Evolutionary conservation across 768 basidiomycete species (phyloP).

Genomic region (Lactifluus rugatus): DNA sequence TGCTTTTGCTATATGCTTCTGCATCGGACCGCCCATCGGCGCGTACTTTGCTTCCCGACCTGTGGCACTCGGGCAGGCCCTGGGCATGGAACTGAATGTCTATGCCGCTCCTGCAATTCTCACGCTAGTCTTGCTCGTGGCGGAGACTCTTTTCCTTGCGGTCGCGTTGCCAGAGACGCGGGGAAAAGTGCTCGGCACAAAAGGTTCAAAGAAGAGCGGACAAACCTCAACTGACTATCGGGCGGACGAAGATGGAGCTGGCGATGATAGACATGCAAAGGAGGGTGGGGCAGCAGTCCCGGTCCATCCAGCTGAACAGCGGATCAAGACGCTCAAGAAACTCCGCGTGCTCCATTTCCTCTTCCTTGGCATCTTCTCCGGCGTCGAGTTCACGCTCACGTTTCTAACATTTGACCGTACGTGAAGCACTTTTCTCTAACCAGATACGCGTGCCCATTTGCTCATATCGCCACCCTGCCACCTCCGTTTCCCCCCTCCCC

Average conservation of each 20-base stretch:
- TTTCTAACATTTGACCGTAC: conserved; percentile 86
- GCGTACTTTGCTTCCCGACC: conserved; percentile 93
- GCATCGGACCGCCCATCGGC: conserved; percentile 86
- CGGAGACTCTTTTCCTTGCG: conserved; percentile 74
- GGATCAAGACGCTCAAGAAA: conserved; percentile 46
- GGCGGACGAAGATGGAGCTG: background rate
- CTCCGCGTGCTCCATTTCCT: conserved; percentile 68
- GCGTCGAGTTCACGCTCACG: conserved; percentile 92
- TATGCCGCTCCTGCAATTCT: conserved; percentile 86
- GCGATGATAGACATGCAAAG: background rate
- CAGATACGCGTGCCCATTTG: background rate
- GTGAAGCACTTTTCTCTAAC: conserved; percentile 24
- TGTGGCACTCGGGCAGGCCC: conserved; percentile 44
- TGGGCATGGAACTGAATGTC: conserved; percentile 66
- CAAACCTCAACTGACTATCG: background rate
- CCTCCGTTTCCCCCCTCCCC: background rate
- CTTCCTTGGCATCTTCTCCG: conserved; percentile 87
- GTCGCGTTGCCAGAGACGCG: conserved; percentile 81
- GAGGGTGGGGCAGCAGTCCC: background rate
- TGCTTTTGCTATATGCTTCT: conserved; percentile 93
- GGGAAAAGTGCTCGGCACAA: conserved; percentile 24
- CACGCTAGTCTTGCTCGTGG: conserved; percentile 63
- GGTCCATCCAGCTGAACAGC: conserved; percentile 30
- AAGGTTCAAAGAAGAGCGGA: conserved; percentile 17
- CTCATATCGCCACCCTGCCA: too few relatives aligned